Conservation (phyloP, 2,329 filamentous ascomycete genomes). For the Fusarium floridanum region DNA sequence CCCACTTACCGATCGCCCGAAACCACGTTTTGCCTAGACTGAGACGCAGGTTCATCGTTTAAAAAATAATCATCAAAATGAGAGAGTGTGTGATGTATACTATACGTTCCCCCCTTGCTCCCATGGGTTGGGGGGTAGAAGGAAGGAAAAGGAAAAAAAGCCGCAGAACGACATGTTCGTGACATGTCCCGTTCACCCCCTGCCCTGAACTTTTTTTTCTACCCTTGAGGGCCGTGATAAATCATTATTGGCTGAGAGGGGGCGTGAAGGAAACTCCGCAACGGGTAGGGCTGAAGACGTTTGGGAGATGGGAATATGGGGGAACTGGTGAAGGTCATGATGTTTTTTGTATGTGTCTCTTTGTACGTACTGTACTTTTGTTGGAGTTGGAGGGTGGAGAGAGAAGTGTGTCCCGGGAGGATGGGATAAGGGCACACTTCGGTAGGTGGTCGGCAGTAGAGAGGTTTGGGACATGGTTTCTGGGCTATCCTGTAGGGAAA, state of each 20-base stretch:
- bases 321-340: conserved; percentile 33
- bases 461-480: background rate
- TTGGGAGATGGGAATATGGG: conserved; percentile 25
- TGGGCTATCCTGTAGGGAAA: background rate
- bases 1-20: conserved; percentile 42
- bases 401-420: background rate
- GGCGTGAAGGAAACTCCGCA: conserved; percentile 31
- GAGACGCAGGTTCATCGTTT: conserved; percentile 4
- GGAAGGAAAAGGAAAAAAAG: conserved; percentile 30
- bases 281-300: conserved; percentile 39
- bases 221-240: conserved; percentile 6
- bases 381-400: background rate
- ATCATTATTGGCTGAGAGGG: conserved; percentile 33
- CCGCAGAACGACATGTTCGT: conserved; percentile 28
- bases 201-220: conserved; percentile 8
- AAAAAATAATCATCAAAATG: conserved; percentile 13
- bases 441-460: background rate
- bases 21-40: conserved; percentile 20
- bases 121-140: background rate
- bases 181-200: conserved; percentile 20
- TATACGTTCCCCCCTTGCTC: background rate
- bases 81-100: background rate
- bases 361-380: conserved; percentile 10
- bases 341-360: conserved; percentile 20
- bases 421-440: background rate